A percentile compares a stretch with the other conserved stretches of the same genome.
Conservation (phyloP, 2,329 filamentous ascomycete genomes). For the Colletotrichum sp. region DNA sequence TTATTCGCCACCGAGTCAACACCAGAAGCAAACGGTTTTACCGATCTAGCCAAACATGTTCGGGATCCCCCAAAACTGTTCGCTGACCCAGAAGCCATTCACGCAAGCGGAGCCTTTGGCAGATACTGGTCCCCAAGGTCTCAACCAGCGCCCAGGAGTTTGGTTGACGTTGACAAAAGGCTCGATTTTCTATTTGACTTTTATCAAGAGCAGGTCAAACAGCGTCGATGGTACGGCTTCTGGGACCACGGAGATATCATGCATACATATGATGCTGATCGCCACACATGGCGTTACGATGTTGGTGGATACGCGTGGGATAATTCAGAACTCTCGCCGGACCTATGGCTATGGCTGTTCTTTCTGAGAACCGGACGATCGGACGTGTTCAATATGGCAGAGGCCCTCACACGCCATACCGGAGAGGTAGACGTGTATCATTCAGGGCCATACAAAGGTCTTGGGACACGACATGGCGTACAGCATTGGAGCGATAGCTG, state of each 20-base stretch:
- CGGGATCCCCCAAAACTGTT: constrained; percentile 58
- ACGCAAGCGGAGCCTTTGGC: constrained; percentile 56
- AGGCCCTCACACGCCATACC: constrained; percentile 61
- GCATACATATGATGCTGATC: constrained; percentile 63
- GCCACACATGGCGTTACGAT: constrained; percentile 67
- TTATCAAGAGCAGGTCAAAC: constrained; percentile 59
- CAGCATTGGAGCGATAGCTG: constrained; percentile 65
- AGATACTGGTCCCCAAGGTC: constrained; percentile 51
- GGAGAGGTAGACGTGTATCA: constrained; percentile 69
- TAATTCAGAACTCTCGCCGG: constrained; percentile 66
- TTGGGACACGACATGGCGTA: constrained; percentile 67
- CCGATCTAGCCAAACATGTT: constrained; percentile 45
- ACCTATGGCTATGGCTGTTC: constrained; percentile 66
- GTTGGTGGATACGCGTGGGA: constrained; percentile 71
- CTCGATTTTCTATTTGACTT: constrained; percentile 61
- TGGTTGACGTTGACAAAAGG: constrained; percentile 50
- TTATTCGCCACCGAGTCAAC: too few species aligned
- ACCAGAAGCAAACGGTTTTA: constrained; percentile 49
- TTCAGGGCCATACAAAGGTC: constrained; percentile 58
- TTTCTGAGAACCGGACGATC: constrained; percentile 62
- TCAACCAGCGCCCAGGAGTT: constrained; percentile 26
- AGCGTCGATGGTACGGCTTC: constrained; percentile 67
- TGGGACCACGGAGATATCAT: constrained; percentile 66
- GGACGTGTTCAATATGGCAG: constrained; percentile 63
- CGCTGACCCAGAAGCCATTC: constrained; percentile 51